Percentiles rank a stretch among this genome's conserved stretches.
Evolutionary conservation across 1,284 basidiomycete genomes (phyloP).

Genomic region (Anthracocystis walkeri): DNA sequence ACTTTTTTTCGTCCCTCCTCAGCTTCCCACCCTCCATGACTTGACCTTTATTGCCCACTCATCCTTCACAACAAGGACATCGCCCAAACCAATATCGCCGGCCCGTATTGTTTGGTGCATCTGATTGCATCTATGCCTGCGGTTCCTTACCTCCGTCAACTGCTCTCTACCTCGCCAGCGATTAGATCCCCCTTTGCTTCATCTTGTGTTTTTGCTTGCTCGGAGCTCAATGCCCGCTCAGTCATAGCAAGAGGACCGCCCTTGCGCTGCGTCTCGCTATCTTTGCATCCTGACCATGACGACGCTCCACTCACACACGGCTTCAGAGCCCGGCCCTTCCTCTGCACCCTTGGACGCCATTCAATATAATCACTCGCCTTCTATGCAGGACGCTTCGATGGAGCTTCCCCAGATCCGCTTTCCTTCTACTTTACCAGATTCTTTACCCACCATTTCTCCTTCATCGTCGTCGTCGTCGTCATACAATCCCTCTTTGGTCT

Average conservation of each 20-base stretch:
- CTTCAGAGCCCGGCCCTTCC: not conserved
- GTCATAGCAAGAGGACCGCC: not conserved
- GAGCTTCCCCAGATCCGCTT: conserved; percentile 12
- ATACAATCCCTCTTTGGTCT: conserved; percentile 16
- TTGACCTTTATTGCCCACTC: not conserved
- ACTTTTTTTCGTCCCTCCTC: not conserved
- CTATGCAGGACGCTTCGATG: not conserved
- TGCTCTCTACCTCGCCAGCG: not conserved
- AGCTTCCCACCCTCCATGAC: not conserved
- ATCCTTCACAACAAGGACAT: not conserved
- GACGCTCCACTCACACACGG: not conserved
- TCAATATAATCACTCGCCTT: conserved; percentile 23
- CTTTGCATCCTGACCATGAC: conserved; percentile 16
- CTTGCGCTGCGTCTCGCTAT: too few relatives aligned
- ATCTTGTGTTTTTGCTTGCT: not conserved
- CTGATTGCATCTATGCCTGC: not conserved
- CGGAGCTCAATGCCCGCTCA: conserved; percentile 11
- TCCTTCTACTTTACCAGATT: conserved; percentile 4
- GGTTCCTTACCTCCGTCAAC: not conserved
- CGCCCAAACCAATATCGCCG: not conserved
- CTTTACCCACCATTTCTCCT: conserved; percentile 15
- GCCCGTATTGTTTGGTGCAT: not conserved
- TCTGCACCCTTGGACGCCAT: not conserved
- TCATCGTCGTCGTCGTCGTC: conserved; percentile 32
- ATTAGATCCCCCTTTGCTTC: not conserved